Base-by-base conservation (phyloP, 202 grass and related monocot genomes). In the Schoenoplectus tabernaemontani region DNA sequence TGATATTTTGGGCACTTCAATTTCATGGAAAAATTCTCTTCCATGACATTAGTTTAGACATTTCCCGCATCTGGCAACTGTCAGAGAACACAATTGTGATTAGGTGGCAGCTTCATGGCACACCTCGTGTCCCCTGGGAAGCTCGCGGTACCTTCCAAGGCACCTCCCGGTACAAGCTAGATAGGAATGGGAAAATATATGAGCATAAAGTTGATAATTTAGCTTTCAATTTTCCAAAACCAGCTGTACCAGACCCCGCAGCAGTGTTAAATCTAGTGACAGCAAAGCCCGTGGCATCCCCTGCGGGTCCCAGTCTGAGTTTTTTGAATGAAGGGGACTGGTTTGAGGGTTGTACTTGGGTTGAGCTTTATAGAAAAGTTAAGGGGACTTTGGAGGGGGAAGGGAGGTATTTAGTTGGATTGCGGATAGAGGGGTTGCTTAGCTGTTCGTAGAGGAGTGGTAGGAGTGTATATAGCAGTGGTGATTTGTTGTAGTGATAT, bases 201-300 rank as follows among this genome's bases (percentile, higher is more conserved):
- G 90, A 99, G 78, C 96, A 95, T 76, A 95, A 92, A 84, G 91
- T 99, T 26, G 96, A 99, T 75, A 99, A 95, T 80, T 79, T 99
- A 79, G 96, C 90, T 32, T 71, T 95, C 53, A 93, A 99, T 85
- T 99, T 95, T 62, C 96, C 89, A 7, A 84, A 86, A 58, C 68
- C 81, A 43, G 78, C 78, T 11, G 83, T 88, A 33, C 62, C 38
- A 90, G 81, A 69, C 86, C 87, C 75, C 41, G 84, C 37, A 83
- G 84, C 79, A 61, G 91, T 85, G 83, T 83, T 84, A 30, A 85
- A 99, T 85, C 83, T 99, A 68, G 96, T 91, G 65, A 85, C 76
- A 0, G 86, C 91, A 9, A 59, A 63, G 24, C 77, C 77, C 3
- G 77, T 30, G 47, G 23, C 88, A 50, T 90, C 84, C 62, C 87